Evolutionary conservation across 2,329 filamentous ascomycete genomes (phyloP).

Genomic region (Alternaria ethzedia): DNA sequence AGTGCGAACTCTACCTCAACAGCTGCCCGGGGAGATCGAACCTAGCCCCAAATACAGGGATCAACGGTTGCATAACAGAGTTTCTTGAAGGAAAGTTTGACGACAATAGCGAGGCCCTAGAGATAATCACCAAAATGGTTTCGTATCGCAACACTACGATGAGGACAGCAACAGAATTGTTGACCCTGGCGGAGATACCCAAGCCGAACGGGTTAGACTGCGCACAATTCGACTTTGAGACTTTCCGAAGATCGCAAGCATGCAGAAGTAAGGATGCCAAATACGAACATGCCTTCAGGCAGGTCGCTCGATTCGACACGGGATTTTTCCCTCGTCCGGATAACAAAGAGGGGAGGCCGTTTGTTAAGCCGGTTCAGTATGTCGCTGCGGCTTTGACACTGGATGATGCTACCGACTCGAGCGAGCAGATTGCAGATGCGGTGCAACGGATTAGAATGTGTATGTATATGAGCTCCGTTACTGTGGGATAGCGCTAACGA

Average conservation of each 20-base stretch:
- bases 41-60: not conserved
- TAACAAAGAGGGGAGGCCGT: not conserved
- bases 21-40: not conserved
- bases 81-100: not conserved
- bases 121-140: not conserved
- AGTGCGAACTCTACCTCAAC: not conserved
- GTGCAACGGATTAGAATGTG: not conserved
- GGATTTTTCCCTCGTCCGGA: not conserved
- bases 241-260: not conserved
- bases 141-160: not conserved
- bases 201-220: not conserved
- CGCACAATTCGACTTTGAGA: not conserved
- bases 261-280: not conserved
- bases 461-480: not conserved
- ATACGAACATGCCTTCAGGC: not conserved
- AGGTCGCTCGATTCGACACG: not conserved
- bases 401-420: not conserved
- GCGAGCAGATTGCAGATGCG: not conserved
- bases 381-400: not conserved
- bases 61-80: not conserved
- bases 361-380: not conserved
- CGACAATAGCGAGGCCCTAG: accelerated
- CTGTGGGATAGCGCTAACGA: not conserved
- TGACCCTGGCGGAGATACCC: not conserved
- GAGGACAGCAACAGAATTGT: not conserved